Base-by-base conservation (phyloP, 192 early-diverging fungal species). In the Kappamyces sp. region DNA sequence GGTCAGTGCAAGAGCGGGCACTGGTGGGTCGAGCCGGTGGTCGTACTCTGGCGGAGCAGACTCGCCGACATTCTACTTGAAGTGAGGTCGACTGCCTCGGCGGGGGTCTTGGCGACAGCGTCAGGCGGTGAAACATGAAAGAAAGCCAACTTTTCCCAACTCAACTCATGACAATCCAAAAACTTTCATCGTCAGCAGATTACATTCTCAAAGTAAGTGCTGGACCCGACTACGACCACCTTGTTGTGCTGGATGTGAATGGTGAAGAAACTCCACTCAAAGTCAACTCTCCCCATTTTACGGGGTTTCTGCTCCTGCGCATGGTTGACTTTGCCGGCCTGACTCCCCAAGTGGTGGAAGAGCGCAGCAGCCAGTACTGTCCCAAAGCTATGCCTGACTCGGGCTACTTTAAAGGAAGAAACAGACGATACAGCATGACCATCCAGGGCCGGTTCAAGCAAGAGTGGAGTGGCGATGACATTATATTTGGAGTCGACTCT, bases 261-360 rank as follows among this genome's bases (percentile, higher is more conserved):
- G 73, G 74, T 39, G 73, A 75, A 44, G n/a, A 47, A 6, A 74
- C 51, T 42, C 73, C 73, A n/a, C 9, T 69, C n/a, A 46, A 62
- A 2, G 62, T 75, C 34, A 55, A 75, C 23, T 64, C 66, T 12
- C 60, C 60, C 35, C 43, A 62, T 39, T 75, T 75, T 44, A 37
- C 46, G 8, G 73, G 73, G 36, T 75, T 69, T 57, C 9, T 75
- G 23, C 12, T 51, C 32, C 66, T 75, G 13, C 53, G 69, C 42
- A 55, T 74, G 13, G 31, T 66, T 33, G 59, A 75, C 53, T 75
- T 74, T 50, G 41, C 9, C 3, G 73, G 73, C 48, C 39, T 73
- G 9, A 67, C 71, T 23, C 59, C 58, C 12, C 60, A 70, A n/a
- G 48, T 43, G n/a, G 5, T 8, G 9, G 46, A 54, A 8, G 32